Base-by-base conservation (phyloP, 2,329 filamentous ascomycete species). In the Claviceps quebecensis region DNA sequence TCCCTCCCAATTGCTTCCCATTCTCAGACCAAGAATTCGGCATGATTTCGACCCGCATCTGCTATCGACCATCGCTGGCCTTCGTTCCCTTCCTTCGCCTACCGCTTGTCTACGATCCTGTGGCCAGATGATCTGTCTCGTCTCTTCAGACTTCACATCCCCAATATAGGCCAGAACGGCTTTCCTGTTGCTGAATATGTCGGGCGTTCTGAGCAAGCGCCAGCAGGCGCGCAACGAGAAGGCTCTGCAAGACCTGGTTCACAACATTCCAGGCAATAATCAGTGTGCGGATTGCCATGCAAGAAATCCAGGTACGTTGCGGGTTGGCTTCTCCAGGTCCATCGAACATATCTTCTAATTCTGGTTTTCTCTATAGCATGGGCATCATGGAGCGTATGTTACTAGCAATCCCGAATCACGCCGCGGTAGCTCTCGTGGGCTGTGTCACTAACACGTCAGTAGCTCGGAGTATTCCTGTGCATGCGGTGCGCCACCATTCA, bases 141-240 rank as follows among this genome's bases (percentile, higher is more conserved):
- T 14, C 26, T 39, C 4, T 17, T 45, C 14, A 19, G 34, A 26
- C 9, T 17, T 16, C 13, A 5, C 7, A 29, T 38, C 14, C 17
- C 4, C 17, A 23, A 4, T n/a, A 22, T 17, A n/a, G 16, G 16
- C 5, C 22, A 16, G 17, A 34, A 26, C 45, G 14, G 26, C 22
- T 22, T 3, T 39, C 16, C 38, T 23, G 19, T 22, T 22, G 47
- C 26, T 51, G 55, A 55, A 47, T 58, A 93, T 90, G 86, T 78
- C 86, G 52, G 76, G 78, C 51, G 75, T 81, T 45, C 75, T 94
- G 67, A 95, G 84, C 75, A 98, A 97, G 78, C 88, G 93, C 70
- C 88, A 96, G 73, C 91, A 96, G 77, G 88, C 86, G 75, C 90
- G 93, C 70, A 96, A 98, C 69, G 93, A 98, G 74, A 87, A 87